These are phyloP conservation scores for Fusarium oligoseptatum DNA, from an alignment of 2,329 filamentous ascomycete species.

Conservation along the genomic window DNA sequence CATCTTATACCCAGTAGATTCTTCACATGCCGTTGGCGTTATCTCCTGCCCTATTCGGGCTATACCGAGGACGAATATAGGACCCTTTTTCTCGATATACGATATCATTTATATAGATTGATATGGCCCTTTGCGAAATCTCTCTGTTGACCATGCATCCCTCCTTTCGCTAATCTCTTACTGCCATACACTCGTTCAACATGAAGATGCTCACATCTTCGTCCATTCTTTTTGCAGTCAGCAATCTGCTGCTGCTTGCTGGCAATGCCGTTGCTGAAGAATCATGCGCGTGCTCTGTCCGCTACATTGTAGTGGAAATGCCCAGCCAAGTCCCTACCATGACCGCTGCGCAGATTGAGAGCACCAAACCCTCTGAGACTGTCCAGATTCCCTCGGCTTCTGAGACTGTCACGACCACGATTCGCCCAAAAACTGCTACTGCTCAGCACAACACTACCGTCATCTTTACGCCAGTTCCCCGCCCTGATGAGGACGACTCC, in stretches of 20 bases:
- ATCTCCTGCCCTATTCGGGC: conserved; percentile 1
- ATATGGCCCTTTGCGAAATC: neutral
- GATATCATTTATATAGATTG: neutral
- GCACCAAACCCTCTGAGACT: neutral
- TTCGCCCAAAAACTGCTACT: neutral
- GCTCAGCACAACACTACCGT: conserved; percentile 11
- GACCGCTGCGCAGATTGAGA: neutral
- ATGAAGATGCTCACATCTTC: conserved; percentile 7
- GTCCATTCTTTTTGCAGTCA: conserved; percentile 7
- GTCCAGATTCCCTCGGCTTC: neutral
- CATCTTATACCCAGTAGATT: neutral
- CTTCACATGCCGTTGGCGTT: neutral
- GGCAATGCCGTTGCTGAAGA: neutral
- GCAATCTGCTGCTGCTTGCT: conserved; percentile 1
- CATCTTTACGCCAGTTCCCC: conserved; percentile 26
- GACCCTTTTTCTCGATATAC: neutral
- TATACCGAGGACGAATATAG: conserved; percentile 6
- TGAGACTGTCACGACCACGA: neutral
- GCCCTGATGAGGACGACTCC: conserved; percentile 12
- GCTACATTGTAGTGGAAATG: conserved; percentile 11
- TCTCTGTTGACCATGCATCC: neutral
- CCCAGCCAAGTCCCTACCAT: neutral
- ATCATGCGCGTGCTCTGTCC: neutral
- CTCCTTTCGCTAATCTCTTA: neutral
- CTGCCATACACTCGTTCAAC: neutral